A percentile compares a stretch with the other conserved stretches of the same genome.
Conservation (phyloP, 345 rosid species). For the Streptanthus diversifolius region DNA sequence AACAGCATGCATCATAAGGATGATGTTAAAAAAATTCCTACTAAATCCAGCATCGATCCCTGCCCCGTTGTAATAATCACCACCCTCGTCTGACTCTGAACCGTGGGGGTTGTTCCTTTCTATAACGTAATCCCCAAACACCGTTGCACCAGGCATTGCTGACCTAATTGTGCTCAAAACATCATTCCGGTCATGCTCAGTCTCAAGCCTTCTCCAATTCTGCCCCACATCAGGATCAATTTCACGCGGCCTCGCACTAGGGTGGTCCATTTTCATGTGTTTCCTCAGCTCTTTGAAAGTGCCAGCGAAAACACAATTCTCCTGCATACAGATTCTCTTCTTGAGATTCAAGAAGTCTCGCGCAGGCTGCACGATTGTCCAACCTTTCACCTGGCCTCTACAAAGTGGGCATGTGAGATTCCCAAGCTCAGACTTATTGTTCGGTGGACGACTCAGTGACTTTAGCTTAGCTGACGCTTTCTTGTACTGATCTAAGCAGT, state of each 20-base stretch:
- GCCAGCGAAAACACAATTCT: constrained; percentile 67
- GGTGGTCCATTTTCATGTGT: constrained; percentile 81
- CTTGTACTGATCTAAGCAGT: constrained; percentile 92
- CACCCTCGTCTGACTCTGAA: constrained; percentile 48
- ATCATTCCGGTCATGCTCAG: constrained; percentile 67
- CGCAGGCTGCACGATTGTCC: constrained; percentile 93
- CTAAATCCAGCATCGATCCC: constrained; percentile 42
- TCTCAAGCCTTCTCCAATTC: constrained; percentile 78
- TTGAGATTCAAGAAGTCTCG: constrained; percentile 67
- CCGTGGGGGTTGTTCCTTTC: constrained; percentile 52
- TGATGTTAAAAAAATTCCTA: constrained; percentile 58
- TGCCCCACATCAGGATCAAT: constrained; percentile 81
- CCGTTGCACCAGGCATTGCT: constrained; percentile 83
- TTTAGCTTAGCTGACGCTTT: constrained; percentile 67
- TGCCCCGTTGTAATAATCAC: constrained; percentile 23
- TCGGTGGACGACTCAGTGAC: constrained; percentile 38
- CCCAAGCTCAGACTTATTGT: constrained; percentile 50
- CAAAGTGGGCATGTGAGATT: constrained; percentile 91
- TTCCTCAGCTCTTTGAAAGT: constrained; percentile 85
- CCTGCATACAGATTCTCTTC: constrained; percentile 93
- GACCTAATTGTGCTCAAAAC: constrained; percentile 81
- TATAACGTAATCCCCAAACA: constrained; percentile 78
- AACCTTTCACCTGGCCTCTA: constrained; percentile 95
- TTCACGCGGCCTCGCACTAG: constrained; percentile 68
- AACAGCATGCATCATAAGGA: constrained; percentile 72